Base-by-base conservation (phyloP, 2,329 filamentous ascomycete genomes). In the Paraphoma sp. region DNA sequence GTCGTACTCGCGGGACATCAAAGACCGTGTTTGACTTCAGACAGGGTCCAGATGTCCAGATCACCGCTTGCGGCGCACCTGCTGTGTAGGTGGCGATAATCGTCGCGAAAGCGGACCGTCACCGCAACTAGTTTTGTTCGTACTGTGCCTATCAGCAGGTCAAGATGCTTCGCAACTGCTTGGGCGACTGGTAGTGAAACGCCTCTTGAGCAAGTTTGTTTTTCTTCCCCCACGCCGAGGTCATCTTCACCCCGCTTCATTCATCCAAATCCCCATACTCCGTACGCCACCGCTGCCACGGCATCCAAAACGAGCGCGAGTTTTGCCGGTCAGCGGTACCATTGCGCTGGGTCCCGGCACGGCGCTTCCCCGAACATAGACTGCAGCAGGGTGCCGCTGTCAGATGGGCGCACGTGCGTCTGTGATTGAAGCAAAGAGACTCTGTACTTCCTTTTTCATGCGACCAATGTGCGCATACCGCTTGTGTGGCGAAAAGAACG, bases 351-450 rank as follows among this genome's bases (percentile, higher is more conserved):
- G 55, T 69, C 59, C 54, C 65, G 57, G 63, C 33, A 36, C 23
- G 53, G 55, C 49, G 54, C 57, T 59, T 63, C 65, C 65, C 59
- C 63, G 63, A 64, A 55, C 57, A 59, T 60, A 62, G 57, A 55
- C 47, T 46, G 52, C 51, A 57, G 46, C 40, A 42, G 48, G 56
- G 48, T 48, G 58, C 55, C 54, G 57, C 54, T 57, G 38, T 48
- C 44, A 51, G 50, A 53, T 33, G 42, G 47, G 56, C 61, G 57
- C 60, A 63, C 48, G 56, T 63, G 63, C 47, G 48, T 36, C 42
- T 41, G 36, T 53, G 46, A 53, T 53, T 51, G 50, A 52, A 49
- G 42, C 31, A 50, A 33, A 51, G 31, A 30, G 48, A 53, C 29
- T 41, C 16, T 59, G 41, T 57, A 53, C 36, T 60, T 66, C 58